Evolutionary conservation across 208 protist species (phyloP).

Genomic region (Leishmania martiniquensis): DNA sequence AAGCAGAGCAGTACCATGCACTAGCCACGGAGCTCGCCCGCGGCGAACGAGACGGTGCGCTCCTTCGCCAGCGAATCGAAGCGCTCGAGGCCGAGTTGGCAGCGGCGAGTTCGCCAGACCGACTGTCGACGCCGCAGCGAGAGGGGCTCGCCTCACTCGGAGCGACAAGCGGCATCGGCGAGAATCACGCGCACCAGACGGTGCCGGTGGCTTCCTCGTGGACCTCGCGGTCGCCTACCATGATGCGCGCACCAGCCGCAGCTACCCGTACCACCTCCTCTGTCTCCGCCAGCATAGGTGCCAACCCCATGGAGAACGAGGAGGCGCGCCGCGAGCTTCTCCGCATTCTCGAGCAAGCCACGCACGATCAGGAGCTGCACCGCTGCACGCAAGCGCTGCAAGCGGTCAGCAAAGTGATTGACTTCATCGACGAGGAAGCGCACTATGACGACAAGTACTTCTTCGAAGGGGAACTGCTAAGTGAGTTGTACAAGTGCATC

Average conservation of each 20-base stretch:
- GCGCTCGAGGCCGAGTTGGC: conserved; percentile 33
- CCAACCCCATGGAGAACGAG: conserved; percentile 60
- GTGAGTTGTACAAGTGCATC: conserved; percentile 56
- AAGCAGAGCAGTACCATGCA: conserved; percentile 78
- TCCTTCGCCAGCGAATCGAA: conserved; percentile 41
- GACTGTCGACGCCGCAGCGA: conserved; percentile 4
- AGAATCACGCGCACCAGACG: neutral
- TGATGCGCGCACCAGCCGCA: neutral
- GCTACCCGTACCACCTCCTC: conserved; percentile 4
- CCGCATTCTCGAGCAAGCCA: conserved; percentile 62
- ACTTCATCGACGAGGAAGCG: conserved; percentile 28
- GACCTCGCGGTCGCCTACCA: neutral
- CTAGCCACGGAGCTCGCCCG: conserved; percentile 70
- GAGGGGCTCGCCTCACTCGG: neutral
- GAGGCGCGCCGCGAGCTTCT: conserved; percentile 65
- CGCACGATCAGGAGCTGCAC: conserved; percentile 74
- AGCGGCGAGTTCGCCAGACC: neutral
- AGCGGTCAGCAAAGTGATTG: conserved; percentile 42
- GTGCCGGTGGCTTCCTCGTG: neutral
- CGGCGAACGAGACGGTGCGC: conserved; percentile 45
- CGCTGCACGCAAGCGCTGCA: conserved; percentile 65
- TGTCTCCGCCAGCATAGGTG: neutral
- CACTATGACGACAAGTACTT: conserved; percentile 19
- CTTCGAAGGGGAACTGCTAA: conserved; percentile 49
- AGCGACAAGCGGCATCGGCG: neutral